Base-by-base conservation (phyloP, 441 rosid genomes). In the Sinapis alba region DNA sequence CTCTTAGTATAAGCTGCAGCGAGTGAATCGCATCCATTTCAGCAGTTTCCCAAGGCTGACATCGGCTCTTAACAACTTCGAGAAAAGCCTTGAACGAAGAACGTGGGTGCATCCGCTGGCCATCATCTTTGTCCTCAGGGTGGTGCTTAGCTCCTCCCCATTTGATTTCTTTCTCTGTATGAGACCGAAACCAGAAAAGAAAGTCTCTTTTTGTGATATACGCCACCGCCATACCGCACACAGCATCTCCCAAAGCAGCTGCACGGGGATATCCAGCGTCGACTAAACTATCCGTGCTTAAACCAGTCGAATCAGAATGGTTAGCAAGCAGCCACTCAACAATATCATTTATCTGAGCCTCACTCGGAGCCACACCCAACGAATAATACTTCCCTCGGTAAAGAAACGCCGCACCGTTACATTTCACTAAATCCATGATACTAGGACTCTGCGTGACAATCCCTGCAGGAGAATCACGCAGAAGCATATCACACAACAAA, bases 131-230 rank as follows among this genome's bases (percentile, higher is more conserved):
- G 69, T 94, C 96, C 85, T 83, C 90, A 0, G 99, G 99, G 62
- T 94, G 96, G 79, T 94, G 99, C 86, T 94, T 94, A 57, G 97
- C 99, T 20, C 99, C 99, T 64, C 99, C 97, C 99, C 99, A 94
- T 82, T 94, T 94, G 72, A 92, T 71, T 84, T 94, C 99, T 77
- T 94, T 89, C 18, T 80, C 99, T 2, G 98, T 87, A 62, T 94
- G 97, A 75, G 98, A 94, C 15, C 98, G 87, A 67, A 94, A 92
- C 99, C 99, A 94, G 84, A 94, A 94, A 20, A 92, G 85, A 62
- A 90, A 94, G 69, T 92, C 97, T 62, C 60, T 81, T 79, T 86
- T 83, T 4, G 98, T 89, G 71, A 94, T 90, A 80, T 80, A 92
- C 19, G 96, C 99, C 68, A 92, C 99, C 28, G 96, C 96, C 99